phyloP scores from a whole-genome alignment of 306 rosid species.

The Cicer cuneatum region DNA sequence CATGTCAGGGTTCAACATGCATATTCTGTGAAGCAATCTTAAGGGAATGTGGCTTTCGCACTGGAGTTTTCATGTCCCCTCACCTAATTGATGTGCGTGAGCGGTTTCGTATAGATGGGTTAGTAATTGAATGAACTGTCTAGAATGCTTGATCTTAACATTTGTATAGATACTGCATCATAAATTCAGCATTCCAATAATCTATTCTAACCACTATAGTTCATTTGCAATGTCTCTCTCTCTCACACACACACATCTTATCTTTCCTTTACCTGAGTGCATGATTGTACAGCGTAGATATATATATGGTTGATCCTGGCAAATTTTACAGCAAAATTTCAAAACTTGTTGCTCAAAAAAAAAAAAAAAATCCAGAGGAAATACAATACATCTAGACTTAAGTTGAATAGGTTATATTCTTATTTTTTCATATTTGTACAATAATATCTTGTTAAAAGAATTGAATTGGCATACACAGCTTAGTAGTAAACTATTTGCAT shows the following conservation, averaged over 20 bases:
- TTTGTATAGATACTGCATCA: constrained; percentile 14
- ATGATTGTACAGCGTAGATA: constrained; percentile 18
- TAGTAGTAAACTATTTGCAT: background rate
- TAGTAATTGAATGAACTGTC: constrained; percentile 43
- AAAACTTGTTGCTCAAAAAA: constrained; percentile 15
- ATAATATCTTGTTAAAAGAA: constrained; percentile 13
- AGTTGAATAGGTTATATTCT: constrained; percentile 15
- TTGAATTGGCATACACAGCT: constrained; percentile 3
- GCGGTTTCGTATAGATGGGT: constrained; percentile 78
- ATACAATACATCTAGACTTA: constrained; percentile 26
- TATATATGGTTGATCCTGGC: constrained; percentile 20
- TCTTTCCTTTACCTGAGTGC: background rate
- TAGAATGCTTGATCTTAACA: constrained; percentile 14
- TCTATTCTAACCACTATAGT: background rate
- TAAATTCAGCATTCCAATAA: background rate
- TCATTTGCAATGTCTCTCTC: background rate
- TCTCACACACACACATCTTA: background rate
- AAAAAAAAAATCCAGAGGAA: constrained; percentile 14
- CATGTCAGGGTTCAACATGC: constrained; percentile 73
- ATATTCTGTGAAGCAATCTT: constrained; percentile 72
- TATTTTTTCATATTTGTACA: constrained; percentile 1
- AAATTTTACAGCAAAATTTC: background rate
- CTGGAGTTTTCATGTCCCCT: constrained; percentile 82
- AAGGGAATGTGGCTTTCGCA: constrained; percentile 73
- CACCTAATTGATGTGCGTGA: constrained; percentile 73